These are phyloP conservation scores for Aspergillus glaucus DNA, from an alignment of 2,329 filamentous ascomycete species.

Conservation along the genomic window DNA sequence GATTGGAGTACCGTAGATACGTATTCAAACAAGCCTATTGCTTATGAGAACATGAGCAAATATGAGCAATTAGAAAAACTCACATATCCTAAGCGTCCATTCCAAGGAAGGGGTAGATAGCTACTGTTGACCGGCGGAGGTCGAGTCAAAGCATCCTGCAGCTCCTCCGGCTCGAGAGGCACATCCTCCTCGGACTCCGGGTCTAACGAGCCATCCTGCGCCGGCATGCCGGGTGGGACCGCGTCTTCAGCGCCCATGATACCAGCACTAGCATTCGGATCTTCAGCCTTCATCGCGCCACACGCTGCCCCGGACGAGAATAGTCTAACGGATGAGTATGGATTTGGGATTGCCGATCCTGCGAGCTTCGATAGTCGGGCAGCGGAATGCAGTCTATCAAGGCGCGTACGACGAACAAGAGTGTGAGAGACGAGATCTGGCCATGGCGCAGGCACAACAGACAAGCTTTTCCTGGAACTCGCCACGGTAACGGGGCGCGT, in stretches of 20 bases:
- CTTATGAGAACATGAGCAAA: constrained; percentile 3
- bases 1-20: constrained; percentile 73
- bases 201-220: constrained; percentile 31
- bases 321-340: constrained; percentile 3
- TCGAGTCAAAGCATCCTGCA: constrained; percentile 54
- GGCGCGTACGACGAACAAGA: constrained; percentile 1
- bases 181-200: constrained; percentile 51
- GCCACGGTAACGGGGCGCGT: constrained; percentile 23
- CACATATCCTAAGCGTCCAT: constrained; percentile 82
- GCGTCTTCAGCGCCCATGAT: background rate
- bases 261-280: background rate
- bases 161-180: constrained; percentile 49
- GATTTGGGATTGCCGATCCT: constrained; percentile 2
- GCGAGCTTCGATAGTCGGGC: constrained; percentile 7
- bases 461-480: constrained; percentile 8
- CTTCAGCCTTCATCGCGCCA: background rate
- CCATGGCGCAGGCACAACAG: background rate
- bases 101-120: constrained; percentile 82
- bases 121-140: constrained; percentile 75
- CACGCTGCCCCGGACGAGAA: constrained; percentile 1
- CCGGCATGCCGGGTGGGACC: background rate
- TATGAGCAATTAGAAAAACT: constrained; percentile 27
- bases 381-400: constrained; percentile 9
- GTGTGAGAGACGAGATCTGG: background rate
- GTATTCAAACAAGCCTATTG: constrained; percentile 79